phyloP scores from a whole-genome alignment of 495 filamentous ascomycete genomes.

The Penicillium mononematosum region DNA sequence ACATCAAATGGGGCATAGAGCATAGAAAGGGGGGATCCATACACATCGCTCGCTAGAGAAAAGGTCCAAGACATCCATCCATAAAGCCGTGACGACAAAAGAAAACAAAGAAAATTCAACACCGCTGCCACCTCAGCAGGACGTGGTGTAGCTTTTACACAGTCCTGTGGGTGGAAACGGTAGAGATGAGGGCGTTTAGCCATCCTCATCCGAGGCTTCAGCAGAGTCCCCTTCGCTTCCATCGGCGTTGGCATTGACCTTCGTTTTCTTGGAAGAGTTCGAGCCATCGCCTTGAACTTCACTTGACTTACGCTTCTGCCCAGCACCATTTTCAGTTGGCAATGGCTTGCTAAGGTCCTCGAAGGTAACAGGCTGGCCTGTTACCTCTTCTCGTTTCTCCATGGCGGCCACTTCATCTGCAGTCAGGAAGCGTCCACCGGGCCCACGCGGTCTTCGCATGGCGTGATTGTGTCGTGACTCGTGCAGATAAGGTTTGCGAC shows the following conservation, averaged over 20 bases:
- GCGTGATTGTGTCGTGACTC: constrained; percentile 99
- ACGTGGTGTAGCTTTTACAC: not conserved
- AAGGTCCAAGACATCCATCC: constrained; percentile 37
- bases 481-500: constrained; percentile 94
- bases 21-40: constrained; percentile 24
- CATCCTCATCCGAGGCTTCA: constrained; percentile 49
- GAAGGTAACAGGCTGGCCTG: constrained; percentile 28
- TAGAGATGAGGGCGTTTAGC: constrained; percentile 25
- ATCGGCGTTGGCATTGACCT: constrained; percentile 47
- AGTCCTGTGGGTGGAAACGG: not conserved
- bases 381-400: constrained; percentile 53
- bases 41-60: constrained; percentile 46
- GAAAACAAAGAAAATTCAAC: constrained; percentile 20
- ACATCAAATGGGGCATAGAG: constrained; percentile 15
- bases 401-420: constrained; percentile 96
- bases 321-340: constrained; percentile 30
- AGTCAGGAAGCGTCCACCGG: constrained; percentile 95
- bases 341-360: constrained; percentile 34
- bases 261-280: constrained; percentile 47
- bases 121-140: not conserved
- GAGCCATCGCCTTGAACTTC: constrained; percentile 43
- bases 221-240: constrained; percentile 52
- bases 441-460: constrained; percentile 92
- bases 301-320: constrained; percentile 54
- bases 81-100: constrained; percentile 35